Percentiles rank a stretch among this genome's conserved stretches.
Evolutionary conservation across 345 rosid genomes (phyloP).

Genomic region (Psidium friedrichsthalianum): DNA sequence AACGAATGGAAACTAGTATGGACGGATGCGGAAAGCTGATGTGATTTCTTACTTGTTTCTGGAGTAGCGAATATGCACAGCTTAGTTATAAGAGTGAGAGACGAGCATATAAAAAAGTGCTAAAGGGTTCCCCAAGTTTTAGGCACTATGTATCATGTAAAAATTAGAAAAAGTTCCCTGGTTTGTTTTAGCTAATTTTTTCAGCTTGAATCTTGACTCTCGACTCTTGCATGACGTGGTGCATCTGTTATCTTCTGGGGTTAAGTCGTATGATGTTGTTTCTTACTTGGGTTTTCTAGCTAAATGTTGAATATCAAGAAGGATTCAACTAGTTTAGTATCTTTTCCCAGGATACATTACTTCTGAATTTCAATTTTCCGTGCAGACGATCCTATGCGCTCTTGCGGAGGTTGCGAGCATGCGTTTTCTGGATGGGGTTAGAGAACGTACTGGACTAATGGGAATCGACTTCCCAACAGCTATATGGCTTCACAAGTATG

Average conservation of each 20-base stretch:
- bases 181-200: neutral
- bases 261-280: neutral
- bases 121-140: neutral
- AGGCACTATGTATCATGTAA: neutral
- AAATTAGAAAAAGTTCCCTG: neutral
- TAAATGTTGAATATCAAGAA: neutral
- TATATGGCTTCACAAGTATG: constrained; percentile 80
- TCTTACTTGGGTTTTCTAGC: neutral
- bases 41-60: neutral
- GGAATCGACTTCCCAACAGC: constrained; percentile 76
- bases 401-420: constrained; percentile 76
- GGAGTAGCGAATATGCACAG: neutral
- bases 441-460: constrained; percentile 49
- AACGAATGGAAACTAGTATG: neutral
- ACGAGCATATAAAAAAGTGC: neutral
- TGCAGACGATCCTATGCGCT: constrained; percentile 70
- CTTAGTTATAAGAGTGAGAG: neutral
- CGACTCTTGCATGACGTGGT: neutral
- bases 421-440: constrained; percentile 61
- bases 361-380: neutral
- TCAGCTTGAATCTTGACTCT: neutral
- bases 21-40: neutral
- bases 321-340: neutral
- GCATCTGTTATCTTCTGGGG: neutral
- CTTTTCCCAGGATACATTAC: neutral